Evolutionary conservation across 192 early-diverging fungal genomes (phyloP), one percentile per base, ranked within the genome.

Genomic region (Gonapodya prolifera): DNA sequence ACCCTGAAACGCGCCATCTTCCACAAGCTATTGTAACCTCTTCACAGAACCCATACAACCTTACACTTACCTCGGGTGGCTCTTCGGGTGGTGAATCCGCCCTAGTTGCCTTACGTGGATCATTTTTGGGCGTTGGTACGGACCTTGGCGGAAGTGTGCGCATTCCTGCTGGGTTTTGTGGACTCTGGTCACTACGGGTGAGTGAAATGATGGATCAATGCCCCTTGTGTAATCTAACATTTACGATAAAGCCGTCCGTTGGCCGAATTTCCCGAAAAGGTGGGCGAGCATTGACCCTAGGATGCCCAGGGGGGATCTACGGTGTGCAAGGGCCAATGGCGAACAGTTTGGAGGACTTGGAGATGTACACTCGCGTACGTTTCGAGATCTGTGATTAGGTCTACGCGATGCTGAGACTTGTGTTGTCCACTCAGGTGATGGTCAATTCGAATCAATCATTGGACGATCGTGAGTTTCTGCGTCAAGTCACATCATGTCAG

Each of bases 121-220:
- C 35, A 0, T 8, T 18, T 29, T 30, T 77, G 13, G 76, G 76
- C 1, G 34, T 77, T 2, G 76, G 35, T 1, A 77, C 76, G 8
- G 76, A 77, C 35, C 33, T 77, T 35, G 76, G 76, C 23, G 76
- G 76, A 30, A 77, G 76, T 33, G 32, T 77, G 2, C 36, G 35
- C 30, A 45, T 77, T 0, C 76, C 76, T 28, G 34, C 13, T 69
- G 45, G 45, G 45, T 69, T 8, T n/a, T n/a, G 45, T 69, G 8
- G 8, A n/a, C 13, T 8, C n/a, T n/a, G 45, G 45, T n/a, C 45
- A n/a, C 45, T n/a, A n/a, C 8, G 45, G 45, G 8, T 69, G 45
- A 69, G n/a, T n/a, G 45, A 16, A 69, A n/a, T 69, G 8, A 16
- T 8, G n/a, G 13, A 69, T 69, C 45, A n/a, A 69, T 16, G 13